Conservation (phyloP, 106 monocot species). For the Allium cepa region DNA sequence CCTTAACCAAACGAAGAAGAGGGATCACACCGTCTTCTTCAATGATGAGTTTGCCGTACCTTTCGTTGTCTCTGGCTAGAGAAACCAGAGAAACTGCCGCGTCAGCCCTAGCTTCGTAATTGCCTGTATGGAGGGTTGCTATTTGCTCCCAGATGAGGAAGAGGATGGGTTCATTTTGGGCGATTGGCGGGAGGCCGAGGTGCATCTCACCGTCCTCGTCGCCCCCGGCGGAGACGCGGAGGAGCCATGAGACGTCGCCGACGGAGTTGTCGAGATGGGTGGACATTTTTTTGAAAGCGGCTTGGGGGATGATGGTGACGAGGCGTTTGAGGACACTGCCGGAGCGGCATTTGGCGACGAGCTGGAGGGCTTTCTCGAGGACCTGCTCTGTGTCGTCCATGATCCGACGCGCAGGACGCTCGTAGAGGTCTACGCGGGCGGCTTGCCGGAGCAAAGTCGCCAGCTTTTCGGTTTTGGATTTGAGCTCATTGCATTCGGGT, state of each 20-base stretch:
- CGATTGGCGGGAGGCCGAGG: conserved; percentile 90
- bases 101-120: conserved; percentile 47
- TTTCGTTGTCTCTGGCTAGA: conserved; percentile 80
- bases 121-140: conserved; percentile 73
- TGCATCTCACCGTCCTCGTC: conserved; percentile 54
- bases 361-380: conserved; percentile 40
- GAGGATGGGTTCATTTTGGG: conserved; percentile 93
- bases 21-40: conserved; percentile 85
- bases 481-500: conserved; percentile 45
- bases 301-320: conserved; percentile 23
- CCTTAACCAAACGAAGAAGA: conserved; percentile 66
- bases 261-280: conserved; percentile 3
- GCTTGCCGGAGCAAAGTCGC: conserved; percentile 51
- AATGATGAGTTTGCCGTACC: conserved; percentile 81
- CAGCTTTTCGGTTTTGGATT: conserved; percentile 37
- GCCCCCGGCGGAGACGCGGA: conserved; percentile 51
- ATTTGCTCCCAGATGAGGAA: conserved; percentile 91
- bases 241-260: conserved; percentile 67
- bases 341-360: conserved; percentile 46
- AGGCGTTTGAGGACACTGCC: conserved; percentile 2
- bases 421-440: conserved; percentile 60
- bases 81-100: conserved; percentile 80
- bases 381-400: conserved; percentile 56
- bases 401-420: conserved; percentile 71
- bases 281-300: conserved; percentile 26